Conservation (phyloP, 495 filamentous ascomycete genomes). For the Penicillium simplicissimum region DNA sequence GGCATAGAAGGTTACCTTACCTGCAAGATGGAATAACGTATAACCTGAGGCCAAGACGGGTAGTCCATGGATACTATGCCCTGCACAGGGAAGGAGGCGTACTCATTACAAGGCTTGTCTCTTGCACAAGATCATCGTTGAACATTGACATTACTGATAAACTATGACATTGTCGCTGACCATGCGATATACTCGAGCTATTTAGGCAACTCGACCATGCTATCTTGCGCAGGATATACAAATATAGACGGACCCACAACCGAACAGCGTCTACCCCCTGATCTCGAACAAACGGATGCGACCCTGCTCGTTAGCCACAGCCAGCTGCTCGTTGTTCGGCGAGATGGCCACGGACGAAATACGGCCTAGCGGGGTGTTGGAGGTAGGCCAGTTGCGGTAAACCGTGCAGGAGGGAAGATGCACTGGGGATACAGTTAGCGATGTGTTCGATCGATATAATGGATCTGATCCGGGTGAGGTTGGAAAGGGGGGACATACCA, state of each 20-base stretch:
- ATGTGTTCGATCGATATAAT: neutral
- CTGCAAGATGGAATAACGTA: no score
- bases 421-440: constrained; percentile 46
- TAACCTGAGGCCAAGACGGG: no score
- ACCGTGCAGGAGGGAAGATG: constrained; percentile 91
- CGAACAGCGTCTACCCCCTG: constrained; percentile 33
- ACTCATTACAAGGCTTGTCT: neutral
- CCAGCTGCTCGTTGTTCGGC: constrained; percentile 68
- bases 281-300: constrained; percentile 89
- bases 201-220: neutral
- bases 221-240: constrained; percentile 14
- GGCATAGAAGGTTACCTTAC: no score
- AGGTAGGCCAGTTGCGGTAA: constrained; percentile 95
- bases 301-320: constrained; percentile 83
- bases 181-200: neutral
- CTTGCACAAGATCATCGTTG: neutral
- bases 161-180: neutral
- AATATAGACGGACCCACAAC: neutral
- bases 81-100: neutral
- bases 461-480: neutral
- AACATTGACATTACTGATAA: neutral
- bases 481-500: constrained; percentile 34
- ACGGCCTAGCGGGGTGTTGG: constrained; percentile 81
- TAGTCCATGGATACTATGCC: no score
- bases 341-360: constrained; percentile 79